A percentile compares a stretch with the other conserved stretches of the same genome.
These are phyloP conservation scores for Houttuynia cordata DNA, from an alignment of 164 flowering plant species.

Conservation along the genomic window DNA sequence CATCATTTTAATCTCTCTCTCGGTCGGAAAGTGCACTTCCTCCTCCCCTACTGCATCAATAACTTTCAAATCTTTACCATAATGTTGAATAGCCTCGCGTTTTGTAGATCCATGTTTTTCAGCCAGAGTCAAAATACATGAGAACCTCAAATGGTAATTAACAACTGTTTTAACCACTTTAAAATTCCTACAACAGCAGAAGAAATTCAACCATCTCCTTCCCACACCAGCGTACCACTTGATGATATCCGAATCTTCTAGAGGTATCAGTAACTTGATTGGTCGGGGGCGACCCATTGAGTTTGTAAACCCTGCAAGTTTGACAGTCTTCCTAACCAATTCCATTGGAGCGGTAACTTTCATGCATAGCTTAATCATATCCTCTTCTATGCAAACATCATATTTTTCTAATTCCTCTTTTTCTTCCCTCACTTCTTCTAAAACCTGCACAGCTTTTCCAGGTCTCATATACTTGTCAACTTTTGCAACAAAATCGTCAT, in stretches of 20 bases:
- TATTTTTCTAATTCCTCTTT: constrained; percentile 53
- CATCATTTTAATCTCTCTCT: constrained; percentile 79
- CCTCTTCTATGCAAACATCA: constrained; percentile 53
- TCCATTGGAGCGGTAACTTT: constrained; percentile 77
- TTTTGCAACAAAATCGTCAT: constrained; percentile 69
- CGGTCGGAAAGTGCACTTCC: constrained; percentile 64
- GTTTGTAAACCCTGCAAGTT: constrained; percentile 76
- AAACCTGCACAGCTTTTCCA: constrained; percentile 29
- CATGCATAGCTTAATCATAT: constrained; percentile 62
- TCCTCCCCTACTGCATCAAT: constrained; percentile 33
- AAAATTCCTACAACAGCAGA: constrained; percentile 83
- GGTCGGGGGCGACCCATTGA: constrained; percentile 95
- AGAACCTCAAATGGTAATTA: constrained; percentile 77
- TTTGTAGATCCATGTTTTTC: constrained; percentile 86
- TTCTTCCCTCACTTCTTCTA: constrained; percentile 38
- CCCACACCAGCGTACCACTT: constrained; percentile 96
- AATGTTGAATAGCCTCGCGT: constrained; percentile 67
- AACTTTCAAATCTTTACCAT: constrained; percentile 68
- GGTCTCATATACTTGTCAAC: constrained; percentile 67
- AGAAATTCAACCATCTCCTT: constrained; percentile 83
- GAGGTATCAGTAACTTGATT: constrained; percentile 48
- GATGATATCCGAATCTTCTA: constrained; percentile 79
- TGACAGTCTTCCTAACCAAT: constrained; percentile 59
- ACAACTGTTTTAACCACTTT: constrained; percentile 67
- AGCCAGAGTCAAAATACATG: constrained; percentile 82